Conservation (phyloP, 176 grass and related monocot genomes). For the Carex cristatella region DNA sequence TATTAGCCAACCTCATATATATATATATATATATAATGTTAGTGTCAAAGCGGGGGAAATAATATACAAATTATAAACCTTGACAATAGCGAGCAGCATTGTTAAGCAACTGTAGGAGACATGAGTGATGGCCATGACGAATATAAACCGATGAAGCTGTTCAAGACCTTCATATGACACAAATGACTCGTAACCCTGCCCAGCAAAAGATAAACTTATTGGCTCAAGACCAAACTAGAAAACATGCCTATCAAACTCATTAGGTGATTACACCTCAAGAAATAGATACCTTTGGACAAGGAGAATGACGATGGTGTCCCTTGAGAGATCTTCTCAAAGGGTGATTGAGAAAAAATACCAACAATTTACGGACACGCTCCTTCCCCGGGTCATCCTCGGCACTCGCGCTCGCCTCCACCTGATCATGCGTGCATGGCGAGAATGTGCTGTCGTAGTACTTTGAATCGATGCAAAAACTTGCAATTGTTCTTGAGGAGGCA, state of each 20-base stretch:
- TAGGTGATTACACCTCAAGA: background rate
- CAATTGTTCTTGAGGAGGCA: slow-evolving; percentile 80
- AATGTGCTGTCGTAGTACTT: slow-evolving; percentile 71
- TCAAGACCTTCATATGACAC: slow-evolving; percentile 93
- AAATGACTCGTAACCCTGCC: slow-evolving; percentile 80
- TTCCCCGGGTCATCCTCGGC: slow-evolving; percentile 26
- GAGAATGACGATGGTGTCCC: slow-evolving; percentile 24
- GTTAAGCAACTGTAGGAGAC: slow-evolving; percentile 93
- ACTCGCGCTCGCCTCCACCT: slow-evolving; percentile 45
- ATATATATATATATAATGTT: background rate
- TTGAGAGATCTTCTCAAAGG: slow-evolving; percentile 51
- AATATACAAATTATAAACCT: slow-evolving; percentile 37
- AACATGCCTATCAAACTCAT: background rate
- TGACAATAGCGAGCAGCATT: slow-evolving; percentile 88
- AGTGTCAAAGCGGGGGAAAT: too few species aligned
- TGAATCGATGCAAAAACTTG: slow-evolving; percentile 81
- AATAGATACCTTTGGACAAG: slow-evolving; percentile 51
- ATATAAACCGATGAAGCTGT: slow-evolving; percentile 94
- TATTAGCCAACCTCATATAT: too few species aligned
- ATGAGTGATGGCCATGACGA: slow-evolving; percentile 96
- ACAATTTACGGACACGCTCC: slow-evolving; percentile 25
- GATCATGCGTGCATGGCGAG: slow-evolving; percentile 68
- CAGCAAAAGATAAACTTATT: slow-evolving; percentile 18
- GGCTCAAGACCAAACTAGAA: background rate
- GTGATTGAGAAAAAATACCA: slow-evolving; percentile 42